Percentiles rank a stretch among this genome's conserved stretches.
Evolutionary conservation across 441 rosid species (phyloP).

Genomic region (Populus tomentosa): DNA sequence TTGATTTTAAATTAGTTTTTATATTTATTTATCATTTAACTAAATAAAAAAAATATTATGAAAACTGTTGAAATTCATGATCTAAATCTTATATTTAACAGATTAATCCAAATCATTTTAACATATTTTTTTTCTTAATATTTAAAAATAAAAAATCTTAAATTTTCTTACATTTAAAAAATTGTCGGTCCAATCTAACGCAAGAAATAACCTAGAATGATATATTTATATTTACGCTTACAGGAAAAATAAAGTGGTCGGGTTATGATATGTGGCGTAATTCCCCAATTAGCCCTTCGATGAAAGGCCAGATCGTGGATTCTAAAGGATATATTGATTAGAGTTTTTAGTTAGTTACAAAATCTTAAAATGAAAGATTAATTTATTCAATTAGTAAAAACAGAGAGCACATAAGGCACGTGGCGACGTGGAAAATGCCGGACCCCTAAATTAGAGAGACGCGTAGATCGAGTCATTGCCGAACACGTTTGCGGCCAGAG

Average conservation of each 20-base stretch:
- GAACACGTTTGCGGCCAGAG: constrained; percentile 62
- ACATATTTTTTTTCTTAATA: no score
- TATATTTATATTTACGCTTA: not conserved
- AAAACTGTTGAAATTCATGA: no score
- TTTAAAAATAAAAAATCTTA: no score
- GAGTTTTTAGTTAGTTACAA: constrained; percentile 7
- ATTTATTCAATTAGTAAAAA: constrained; percentile 4
- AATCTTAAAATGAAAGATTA: constrained; percentile 7
- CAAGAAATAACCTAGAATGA: no score
- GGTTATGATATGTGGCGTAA: not conserved
- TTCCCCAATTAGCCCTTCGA: constrained; percentile 1
- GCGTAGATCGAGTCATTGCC: constrained; percentile 38
- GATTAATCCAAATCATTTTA: no score
- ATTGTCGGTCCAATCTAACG: no score
- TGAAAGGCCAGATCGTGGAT: constrained; percentile 31
- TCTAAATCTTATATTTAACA: no score
- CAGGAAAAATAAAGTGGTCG: not conserved
- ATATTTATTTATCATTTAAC: no score
- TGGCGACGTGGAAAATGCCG: constrained; percentile 48
- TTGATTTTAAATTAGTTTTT: no score
- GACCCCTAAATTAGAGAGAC: constrained; percentile 28
- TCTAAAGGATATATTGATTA: constrained; percentile 40
- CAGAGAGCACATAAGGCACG: constrained; percentile 73
- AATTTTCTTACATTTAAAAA: no score
- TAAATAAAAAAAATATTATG: no score